Evolutionary conservation across 805 yeast species (phyloP).

Genomic region (Saccharomycopsis capsularis): DNA sequence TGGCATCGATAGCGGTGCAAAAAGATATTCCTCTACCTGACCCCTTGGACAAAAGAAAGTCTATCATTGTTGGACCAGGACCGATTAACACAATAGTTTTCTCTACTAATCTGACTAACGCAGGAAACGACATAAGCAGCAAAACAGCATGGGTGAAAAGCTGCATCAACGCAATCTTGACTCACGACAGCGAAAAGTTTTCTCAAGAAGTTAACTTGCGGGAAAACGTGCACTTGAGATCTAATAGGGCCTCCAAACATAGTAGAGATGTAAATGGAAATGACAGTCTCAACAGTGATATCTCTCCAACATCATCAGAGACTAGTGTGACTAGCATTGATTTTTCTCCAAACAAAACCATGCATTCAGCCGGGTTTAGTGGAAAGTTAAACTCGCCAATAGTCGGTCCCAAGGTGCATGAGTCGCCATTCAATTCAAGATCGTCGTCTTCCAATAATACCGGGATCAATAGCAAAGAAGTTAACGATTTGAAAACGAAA

Average conservation of each 20-base stretch:
- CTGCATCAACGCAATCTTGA: slow-evolving; percentile 16
- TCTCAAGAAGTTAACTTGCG: slow-evolving; percentile 3
- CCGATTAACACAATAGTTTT: slow-evolving; percentile 1
- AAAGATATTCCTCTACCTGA: slow-evolving; percentile 18
- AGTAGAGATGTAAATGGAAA: not conserved
- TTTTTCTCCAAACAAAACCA: slow-evolving; percentile 5
- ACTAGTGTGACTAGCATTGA: slow-evolving; percentile 9
- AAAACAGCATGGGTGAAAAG: slow-evolving; percentile 20
- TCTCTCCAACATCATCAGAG: slow-evolving; percentile 9
- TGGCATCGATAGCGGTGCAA: slow-evolving; percentile 20
- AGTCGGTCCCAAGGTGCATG: not conserved
- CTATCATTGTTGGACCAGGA: slow-evolving; percentile 10
- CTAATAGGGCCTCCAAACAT: not conserved
- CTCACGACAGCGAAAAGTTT: slow-evolving; percentile 1
- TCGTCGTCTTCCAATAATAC: slow-evolving; percentile 1
- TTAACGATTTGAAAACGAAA: slow-evolving; percentile 36
- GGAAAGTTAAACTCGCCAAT: not conserved
- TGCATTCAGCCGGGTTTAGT: not conserved
- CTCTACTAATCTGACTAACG: too few species aligned
- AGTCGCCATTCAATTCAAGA: slow-evolving; percentile 9
- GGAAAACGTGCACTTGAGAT: slow-evolving; percentile 13
- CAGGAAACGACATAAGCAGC: slow-evolving; percentile 9
- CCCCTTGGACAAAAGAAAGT: slow-evolving; percentile 12
- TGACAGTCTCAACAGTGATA: not conserved
- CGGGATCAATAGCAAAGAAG: slow-evolving; percentile 5